A percentile compares a stretch with the other conserved stretches of the same genome.
phyloP scores from a whole-genome alignment of 805 yeast species.

The Teunomyces gatunensis region DNA sequence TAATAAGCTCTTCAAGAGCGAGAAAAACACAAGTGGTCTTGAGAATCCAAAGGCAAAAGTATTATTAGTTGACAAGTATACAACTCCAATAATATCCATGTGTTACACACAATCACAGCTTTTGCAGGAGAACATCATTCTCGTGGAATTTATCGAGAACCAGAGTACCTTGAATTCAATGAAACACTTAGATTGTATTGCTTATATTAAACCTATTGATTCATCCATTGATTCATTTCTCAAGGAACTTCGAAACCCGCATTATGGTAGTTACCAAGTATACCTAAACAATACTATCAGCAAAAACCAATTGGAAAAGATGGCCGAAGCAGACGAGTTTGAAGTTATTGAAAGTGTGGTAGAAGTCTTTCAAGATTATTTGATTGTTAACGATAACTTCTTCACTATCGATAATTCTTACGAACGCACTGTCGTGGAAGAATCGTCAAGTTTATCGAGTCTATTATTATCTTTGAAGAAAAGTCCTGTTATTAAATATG shows the following conservation, averaged over 20 bases:
- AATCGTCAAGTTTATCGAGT: constrained; percentile 44
- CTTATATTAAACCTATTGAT: constrained; percentile 71
- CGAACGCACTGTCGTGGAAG: constrained; percentile 32
- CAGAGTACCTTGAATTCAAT: constrained; percentile 63
- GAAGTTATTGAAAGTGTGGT: constrained; percentile 75
- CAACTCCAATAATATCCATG: constrained; percentile 85
- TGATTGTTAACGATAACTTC: constrained; percentile 67
- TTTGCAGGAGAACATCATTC: constrained; percentile 76
- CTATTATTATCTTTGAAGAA: constrained; percentile 67
- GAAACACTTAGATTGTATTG: constrained; percentile 73
- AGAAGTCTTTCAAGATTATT: constrained; percentile 83
- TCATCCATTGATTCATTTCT: constrained; percentile 59
- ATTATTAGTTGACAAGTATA: constrained; percentile 71
- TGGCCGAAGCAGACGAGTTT: constrained; percentile 88
- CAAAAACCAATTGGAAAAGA: constrained; percentile 75
- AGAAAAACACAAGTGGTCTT: constrained; percentile 2
- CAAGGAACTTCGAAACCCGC: constrained; percentile 73
- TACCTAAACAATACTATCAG: constrained; percentile 74
- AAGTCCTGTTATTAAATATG: constrained; percentile 79
- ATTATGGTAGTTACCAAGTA: constrained; percentile 72
- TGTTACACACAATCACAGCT: constrained; percentile 84
- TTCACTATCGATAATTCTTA: constrained; percentile 43
- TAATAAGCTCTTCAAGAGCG: constrained; percentile 23
- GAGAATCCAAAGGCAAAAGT: constrained; percentile 53
- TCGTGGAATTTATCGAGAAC: constrained; percentile 58